Evolutionary conservation across 768 basidiomycete species (phyloP).

Genomic region (Termitomyces sp.): DNA sequence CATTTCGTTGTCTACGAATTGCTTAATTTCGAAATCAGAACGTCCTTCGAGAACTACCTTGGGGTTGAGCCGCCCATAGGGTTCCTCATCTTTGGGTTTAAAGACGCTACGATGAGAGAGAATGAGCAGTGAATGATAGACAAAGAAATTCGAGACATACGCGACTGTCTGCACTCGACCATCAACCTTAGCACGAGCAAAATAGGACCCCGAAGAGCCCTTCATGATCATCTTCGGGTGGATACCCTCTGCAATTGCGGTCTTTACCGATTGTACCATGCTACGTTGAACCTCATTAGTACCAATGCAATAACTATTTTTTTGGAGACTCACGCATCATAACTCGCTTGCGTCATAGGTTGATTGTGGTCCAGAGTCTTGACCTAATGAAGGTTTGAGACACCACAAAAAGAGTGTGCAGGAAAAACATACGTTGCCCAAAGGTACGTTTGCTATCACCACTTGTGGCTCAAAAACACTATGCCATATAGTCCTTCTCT

Average conservation of each 20-base stretch:
- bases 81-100: constrained; percentile 89
- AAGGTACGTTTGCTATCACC: constrained; percentile 23
- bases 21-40: neutral
- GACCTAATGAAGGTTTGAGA: constrained; percentile 27
- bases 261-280: constrained; percentile 56
- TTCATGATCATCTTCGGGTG: constrained; percentile 91
- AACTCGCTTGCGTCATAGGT: constrained; percentile 70
- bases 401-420: neutral
- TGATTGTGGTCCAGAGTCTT: constrained; percentile 80
- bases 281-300: constrained; percentile 27
- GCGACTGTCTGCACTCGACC: constrained; percentile 75
- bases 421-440: constrained; percentile 29
- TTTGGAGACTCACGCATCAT: constrained; percentile 49
- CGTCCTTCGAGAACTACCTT: constrained; percentile 40
- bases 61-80: constrained; percentile 83
- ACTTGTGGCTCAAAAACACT: constrained; percentile 73
- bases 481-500: constrained; percentile 69
- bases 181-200: constrained; percentile 79
- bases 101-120: constrained; percentile 53
- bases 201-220: constrained; percentile 88
- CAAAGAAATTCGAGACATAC: constrained; percentile 37
- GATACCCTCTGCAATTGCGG: constrained; percentile 68
- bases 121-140: neutral
- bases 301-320: neutral
- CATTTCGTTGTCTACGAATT: constrained; percentile 72